Percentiles rank a stretch among this genome's conserved stretches.
Conservation (phyloP, 208 protist species). For the Trypanosoma congolense region DNA sequence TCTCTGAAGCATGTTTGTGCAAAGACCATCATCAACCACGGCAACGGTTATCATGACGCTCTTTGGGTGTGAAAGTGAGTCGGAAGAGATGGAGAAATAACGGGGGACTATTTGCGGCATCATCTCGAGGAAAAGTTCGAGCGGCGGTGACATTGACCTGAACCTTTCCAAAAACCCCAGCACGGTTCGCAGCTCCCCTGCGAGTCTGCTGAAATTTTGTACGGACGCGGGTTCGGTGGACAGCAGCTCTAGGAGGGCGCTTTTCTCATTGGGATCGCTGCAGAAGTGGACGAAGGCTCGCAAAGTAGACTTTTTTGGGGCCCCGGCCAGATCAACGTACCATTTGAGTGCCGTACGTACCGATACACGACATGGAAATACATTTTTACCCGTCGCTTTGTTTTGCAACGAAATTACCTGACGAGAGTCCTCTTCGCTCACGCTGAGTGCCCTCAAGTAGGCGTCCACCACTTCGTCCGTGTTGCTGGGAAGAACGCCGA, state of each 20-base stretch:
- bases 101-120: conserved; percentile 91
- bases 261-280: conserved; percentile 64
- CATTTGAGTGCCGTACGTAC: conserved; percentile 83
- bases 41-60: conserved; percentile 82
- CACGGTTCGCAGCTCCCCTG: conserved; percentile 64
- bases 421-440: conserved; percentile 51
- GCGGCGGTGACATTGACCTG: conserved; percentile 68
- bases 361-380: conserved; percentile 75
- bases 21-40: conserved; percentile 87
- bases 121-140: conserved; percentile 86
- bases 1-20: conserved; percentile 82
- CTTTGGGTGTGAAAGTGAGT: conserved; percentile 65
- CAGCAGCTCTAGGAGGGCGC: conserved; percentile 68
- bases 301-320: conserved; percentile 87
- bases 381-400: conserved; percentile 81
- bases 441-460: conserved; percentile 55
- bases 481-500: conserved; percentile 93
- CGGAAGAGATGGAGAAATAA: conserved; percentile 96
- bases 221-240: conserved; percentile 63
- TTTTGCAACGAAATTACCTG: conserved; percentile 82
- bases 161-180: conserved; percentile 81
- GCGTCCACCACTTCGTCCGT: conserved; percentile 70
- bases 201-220: conserved; percentile 70
- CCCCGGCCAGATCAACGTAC: conserved; percentile 85
- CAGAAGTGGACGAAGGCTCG: conserved; percentile 86